phyloP scores from a whole-genome alignment of 176 grass and related monocot species.

The sorghum (Sorghum bicolor) region DNA sequence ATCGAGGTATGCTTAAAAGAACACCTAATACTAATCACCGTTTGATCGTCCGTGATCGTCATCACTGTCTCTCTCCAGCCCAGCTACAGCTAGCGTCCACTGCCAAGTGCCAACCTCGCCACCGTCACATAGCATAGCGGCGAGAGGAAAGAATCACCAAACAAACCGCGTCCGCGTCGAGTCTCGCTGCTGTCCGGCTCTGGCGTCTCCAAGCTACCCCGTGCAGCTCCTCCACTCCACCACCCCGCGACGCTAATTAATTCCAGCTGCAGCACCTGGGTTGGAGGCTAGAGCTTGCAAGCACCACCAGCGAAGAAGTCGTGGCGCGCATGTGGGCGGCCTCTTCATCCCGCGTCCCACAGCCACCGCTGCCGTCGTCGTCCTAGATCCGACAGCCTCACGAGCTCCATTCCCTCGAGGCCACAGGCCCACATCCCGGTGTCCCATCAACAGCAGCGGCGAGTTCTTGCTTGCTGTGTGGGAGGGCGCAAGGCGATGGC shows the following conservation, averaged over 20 bases:
- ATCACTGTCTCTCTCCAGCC: neutral
- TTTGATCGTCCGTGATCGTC: neutral
- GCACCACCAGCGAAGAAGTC: slow-evolving; percentile 27
- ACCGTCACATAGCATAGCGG: neutral
- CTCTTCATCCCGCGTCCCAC: neutral
- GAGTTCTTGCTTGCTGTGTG: neutral
- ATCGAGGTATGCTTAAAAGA: neutral
- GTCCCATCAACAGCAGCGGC: neutral
- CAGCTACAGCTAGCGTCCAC: slow-evolving; percentile 4
- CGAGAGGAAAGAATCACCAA: neutral
- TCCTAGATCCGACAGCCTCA: slow-evolving; percentile 28
- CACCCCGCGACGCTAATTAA: slow-evolving; percentile 16
- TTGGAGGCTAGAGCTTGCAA: neutral
- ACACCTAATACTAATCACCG: neutral
- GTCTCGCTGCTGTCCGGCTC: neutral
- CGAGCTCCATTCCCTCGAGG: neutral
- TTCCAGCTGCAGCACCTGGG: slow-evolving; percentile 15
- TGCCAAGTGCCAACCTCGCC: neutral
- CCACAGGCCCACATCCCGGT: neutral
- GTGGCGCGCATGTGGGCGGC: slow-evolving; percentile 34
- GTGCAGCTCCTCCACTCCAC: neutral
- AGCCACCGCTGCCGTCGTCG: neutral
- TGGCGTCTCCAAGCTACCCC: neutral
- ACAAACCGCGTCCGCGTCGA: slow-evolving; percentile 10
- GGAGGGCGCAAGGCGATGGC: slow-evolving; percentile 1